Evolutionary conservation across 2,329 filamentous ascomycete species (phyloP).

Genomic region (Xylaria digitata): DNA sequence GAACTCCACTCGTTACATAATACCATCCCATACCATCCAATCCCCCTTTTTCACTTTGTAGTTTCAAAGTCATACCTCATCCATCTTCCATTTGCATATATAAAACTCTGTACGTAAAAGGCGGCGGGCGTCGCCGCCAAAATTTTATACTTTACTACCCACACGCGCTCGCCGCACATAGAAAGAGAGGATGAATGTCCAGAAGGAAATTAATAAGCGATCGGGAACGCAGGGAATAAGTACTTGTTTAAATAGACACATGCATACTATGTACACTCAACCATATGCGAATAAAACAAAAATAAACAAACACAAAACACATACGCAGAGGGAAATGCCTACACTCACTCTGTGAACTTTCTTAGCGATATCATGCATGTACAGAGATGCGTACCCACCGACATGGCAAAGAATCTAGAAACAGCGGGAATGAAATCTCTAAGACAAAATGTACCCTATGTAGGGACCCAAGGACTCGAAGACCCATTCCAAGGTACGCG

Average conservation of each 20-base stretch:
- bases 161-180: constrained; percentile 6
- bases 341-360: no score
- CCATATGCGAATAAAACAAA: neutral
- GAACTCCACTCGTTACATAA: constrained; percentile 8
- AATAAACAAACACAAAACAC: neutral
- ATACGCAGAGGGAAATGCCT: no score
- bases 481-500: no score
- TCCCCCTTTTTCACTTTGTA: neutral
- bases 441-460: no score
- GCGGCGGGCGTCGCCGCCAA: no score
- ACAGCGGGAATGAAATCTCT: no score
- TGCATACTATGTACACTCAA: neutral
- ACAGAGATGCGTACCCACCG: no score
- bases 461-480: no score
- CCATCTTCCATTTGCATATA: constrained; percentile 5
- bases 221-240: neutral
- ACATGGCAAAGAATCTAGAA: no score
- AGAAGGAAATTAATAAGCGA: neutral
- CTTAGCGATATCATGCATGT: no score
- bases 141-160: neutral
- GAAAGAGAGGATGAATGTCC: neutral
- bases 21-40: no score
- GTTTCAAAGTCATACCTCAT: neutral
- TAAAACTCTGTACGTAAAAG: constrained; percentile 7
- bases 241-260: neutral